Evolutionary conservation across 2,329 filamentous ascomycete genomes (phyloP), one percentile per base, ranked within the genome.

Genomic region (Sporothrix curviconia): DNA sequence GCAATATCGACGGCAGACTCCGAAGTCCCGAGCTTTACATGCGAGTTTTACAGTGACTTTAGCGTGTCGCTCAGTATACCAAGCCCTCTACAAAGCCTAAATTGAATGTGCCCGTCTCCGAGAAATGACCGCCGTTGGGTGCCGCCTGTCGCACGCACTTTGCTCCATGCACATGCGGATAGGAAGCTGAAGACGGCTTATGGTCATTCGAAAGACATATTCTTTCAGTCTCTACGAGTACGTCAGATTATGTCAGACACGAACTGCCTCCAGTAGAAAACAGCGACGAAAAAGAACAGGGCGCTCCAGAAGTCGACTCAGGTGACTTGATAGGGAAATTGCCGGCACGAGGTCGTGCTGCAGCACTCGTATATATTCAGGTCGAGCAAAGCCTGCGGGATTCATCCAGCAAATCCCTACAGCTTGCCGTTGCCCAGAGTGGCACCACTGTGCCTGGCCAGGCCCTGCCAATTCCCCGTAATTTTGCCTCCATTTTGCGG

Each of bases 211-310:
- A 17, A n/a, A n/a, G n/a, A n/a, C n/a, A n/a, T n/a, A n/a, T n/a
- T n/a, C n/a, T n/a, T n/a, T n/a, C n/a, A n/a, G n/a, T n/a, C n/a
- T n/a, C n/a, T 17, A 24, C 46, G 24, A 4, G 34, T 15, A 4
- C n/a, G 15, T 30, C 43, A 8, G 15, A 19, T 46, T 19, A n/a
- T 30, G 7, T 46, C 43, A 32, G 11, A 46, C n/a, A 32, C 9
- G 15, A 4, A 5, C 15, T 17, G 5, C 25, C 25, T 46, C 15
- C 25, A n/a, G n/a, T 28, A 25, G 11, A 37, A 37, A 39, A 55
- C 30, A 19, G 52, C 52, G 52, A 55, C 52, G 52, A 55, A 55
- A 55, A 55, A 30, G 32, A 55, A 46, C 7, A 51, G 47, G 47
- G 12, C n/a, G 17, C n/a, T n/a, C n/a, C n/a, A n/a, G n/a, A n/a